Evolutionary conservation across 805 yeast species (phyloP).

Genomic region (Lachancea lanzarotensis): DNA sequence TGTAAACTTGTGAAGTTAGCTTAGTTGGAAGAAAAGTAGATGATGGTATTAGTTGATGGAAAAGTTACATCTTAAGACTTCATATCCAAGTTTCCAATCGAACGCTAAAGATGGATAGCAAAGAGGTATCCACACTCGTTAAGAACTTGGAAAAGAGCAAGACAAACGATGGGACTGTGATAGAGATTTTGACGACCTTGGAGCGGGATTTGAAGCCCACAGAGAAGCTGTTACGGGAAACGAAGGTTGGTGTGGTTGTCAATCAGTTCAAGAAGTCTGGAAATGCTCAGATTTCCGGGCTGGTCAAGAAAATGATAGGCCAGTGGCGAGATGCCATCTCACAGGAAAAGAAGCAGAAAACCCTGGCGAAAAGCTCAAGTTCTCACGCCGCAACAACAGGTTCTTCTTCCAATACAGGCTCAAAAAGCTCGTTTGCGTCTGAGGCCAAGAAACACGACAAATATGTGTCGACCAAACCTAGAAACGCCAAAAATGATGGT

Average conservation of each 20-base stretch:
- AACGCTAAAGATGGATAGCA: slow-evolving; percentile 48
- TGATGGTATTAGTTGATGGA: not conserved
- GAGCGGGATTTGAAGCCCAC: slow-evolving; percentile 72
- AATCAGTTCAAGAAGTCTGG: slow-evolving; percentile 71
- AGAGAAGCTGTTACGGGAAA: slow-evolving; percentile 76
- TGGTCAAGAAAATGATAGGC: slow-evolving; percentile 77
- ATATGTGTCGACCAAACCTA: slow-evolving; percentile 47
- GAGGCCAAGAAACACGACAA: slow-evolving; percentile 32
- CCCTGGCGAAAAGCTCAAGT: slow-evolving; percentile 3
- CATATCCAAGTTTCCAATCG: not conserved
- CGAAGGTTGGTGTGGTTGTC: slow-evolving; percentile 95
- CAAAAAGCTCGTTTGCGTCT: not conserved
- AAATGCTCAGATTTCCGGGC: slow-evolving; percentile 57
- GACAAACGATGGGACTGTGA: slow-evolving; percentile 49
- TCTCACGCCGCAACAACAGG: slow-evolving; percentile 14
- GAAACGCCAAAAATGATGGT: slow-evolving; percentile 79
- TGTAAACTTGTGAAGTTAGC: too few species aligned
- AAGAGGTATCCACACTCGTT: slow-evolving; percentile 64
- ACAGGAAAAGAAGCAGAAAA: slow-evolving; percentile 41
- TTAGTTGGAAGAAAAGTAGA: too few species aligned
- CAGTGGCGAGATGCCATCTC: slow-evolving; percentile 88
- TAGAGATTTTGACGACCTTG: slow-evolving; percentile 59
- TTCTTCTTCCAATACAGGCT: slow-evolving; percentile 9
- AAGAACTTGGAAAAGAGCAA: slow-evolving; percentile 67
- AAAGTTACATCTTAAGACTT: not conserved